Evolutionary conservation across 169 alveolate species (phyloP).

Genomic region (Plasmodium inui): DNA sequence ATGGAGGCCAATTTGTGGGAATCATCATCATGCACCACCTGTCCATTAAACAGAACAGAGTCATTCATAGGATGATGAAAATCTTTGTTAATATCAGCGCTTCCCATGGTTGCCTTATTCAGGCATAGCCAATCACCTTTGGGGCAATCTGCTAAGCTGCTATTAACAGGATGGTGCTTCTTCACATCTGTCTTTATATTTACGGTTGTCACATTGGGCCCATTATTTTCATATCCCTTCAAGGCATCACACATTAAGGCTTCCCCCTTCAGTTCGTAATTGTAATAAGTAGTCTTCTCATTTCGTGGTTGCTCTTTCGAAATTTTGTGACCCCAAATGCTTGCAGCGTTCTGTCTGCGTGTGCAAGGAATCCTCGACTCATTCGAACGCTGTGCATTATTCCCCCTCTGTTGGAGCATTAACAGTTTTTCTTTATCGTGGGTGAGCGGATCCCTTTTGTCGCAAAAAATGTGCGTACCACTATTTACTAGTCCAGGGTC

Average conservation of each 20-base stretch:
- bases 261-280: background rate
- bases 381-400: background rate
- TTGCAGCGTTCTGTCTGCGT: background rate
- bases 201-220: background rate
- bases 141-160: background rate
- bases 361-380: background rate
- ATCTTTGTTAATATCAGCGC: background rate
- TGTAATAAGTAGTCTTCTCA: background rate
- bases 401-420: background rate
- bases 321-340: background rate
- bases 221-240: background rate
- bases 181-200: background rate
- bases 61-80: background rate
- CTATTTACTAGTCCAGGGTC: background rate
- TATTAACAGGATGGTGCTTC: background rate
- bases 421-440: background rate
- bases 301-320: background rate
- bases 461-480: background rate
- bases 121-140: background rate
- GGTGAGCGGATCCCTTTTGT: background rate
- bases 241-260: background rate
- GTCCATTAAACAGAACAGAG: background rate
- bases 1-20: background rate
- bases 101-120: background rate
- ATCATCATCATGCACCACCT: background rate